A percentile compares a stretch with the other conserved stretches of the same genome.
These are phyloP conservation scores for Skeletonema menzelii DNA, from an alignment of 108 stramenopile genomes.

Conservation along the genomic window DNA sequence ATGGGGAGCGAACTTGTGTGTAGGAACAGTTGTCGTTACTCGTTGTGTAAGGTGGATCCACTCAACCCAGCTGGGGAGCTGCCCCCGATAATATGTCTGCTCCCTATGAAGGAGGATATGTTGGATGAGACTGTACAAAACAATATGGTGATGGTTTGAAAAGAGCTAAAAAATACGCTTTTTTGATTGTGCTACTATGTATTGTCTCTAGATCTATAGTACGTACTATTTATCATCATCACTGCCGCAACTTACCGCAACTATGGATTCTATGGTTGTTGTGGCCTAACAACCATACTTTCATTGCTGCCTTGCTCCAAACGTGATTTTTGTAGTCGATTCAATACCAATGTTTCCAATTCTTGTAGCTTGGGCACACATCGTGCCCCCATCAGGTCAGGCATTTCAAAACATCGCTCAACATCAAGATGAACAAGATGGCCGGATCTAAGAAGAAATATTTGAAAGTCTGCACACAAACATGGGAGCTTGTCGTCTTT, in stretches of 20 bases:
- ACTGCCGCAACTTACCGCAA: no score
- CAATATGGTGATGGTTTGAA: no score
- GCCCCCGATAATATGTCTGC: conserved; percentile 33
- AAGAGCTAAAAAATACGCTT: no score
- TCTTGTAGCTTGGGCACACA: not conserved
- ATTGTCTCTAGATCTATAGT: no score
- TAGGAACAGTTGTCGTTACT: conserved; percentile 69
- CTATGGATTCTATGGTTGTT: no score
- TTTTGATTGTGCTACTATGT: no score
- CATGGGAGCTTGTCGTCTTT: not conserved
- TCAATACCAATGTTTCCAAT: not conserved
- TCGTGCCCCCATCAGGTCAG: not conserved
- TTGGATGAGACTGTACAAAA: not conserved
- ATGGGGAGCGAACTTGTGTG: conserved; percentile 79
- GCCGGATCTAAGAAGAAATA: not conserved
- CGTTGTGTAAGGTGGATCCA: conserved; percentile 29
- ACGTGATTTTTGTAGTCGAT: not conserved
- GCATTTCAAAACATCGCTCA: not conserved
- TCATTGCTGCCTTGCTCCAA: not conserved
- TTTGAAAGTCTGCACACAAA: not conserved
- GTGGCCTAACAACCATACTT: no score
- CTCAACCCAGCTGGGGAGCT: conserved; percentile 43
- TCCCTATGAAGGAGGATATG: conserved; percentile 16
- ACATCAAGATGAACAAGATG: not conserved
- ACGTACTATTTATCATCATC: no score